Base-by-base conservation (phyloP, 1,284 basidiomycete species). In the Hymenochaete sp. region DNA sequence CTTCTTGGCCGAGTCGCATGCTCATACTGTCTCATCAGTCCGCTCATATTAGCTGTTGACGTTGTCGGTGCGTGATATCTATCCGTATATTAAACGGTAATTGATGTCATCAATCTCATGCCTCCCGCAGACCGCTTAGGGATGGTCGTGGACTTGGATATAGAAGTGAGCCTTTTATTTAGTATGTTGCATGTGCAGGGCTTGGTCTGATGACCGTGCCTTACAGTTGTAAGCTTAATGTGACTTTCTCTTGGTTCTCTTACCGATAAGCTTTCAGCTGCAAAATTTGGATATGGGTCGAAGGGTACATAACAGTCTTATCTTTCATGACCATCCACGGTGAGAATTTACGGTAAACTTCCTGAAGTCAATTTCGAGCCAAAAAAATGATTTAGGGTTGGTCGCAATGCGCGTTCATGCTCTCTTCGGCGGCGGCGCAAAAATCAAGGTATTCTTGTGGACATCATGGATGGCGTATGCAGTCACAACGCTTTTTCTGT, bases 311-410 rank as follows among this genome's bases (percentile, higher is more conserved):
- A 16, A 51, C 45, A 6, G 42, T 51, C 7, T 21, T 44, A 24
- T 47, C 45, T 11, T 51, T 51, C 42, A 51, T 51, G 49, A 47
- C 44, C 33, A 44, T 51, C 45, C 49, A 51, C 25, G 49, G 49
- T 51, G 24, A 8, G 49, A 32, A 13, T 38, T 22, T 32, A 4
- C 4, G 9, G 14, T 16, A 7, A 14, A 32, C 18, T 38, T 38
- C 19, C 16, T 33, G 24, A 28, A 10, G 22, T 39, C n/a, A 28
- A 13, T 24, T 8, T 33, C 26, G 1, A 25, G 19, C 25, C 21
- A 35, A n/a, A 13, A 16, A 26, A 26, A 21, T 14, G 9, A 13
- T 13, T 27, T 22, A 51, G 49, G 39, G 19, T 42, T 51, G 28
- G 49, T 51, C 19, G 49, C 49, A 11, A 51, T 51, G 49, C 49